phyloP scores from a whole-genome alignment of 1,284 basidiomycete genomes.

The Gomphus bonarii region DNA sequence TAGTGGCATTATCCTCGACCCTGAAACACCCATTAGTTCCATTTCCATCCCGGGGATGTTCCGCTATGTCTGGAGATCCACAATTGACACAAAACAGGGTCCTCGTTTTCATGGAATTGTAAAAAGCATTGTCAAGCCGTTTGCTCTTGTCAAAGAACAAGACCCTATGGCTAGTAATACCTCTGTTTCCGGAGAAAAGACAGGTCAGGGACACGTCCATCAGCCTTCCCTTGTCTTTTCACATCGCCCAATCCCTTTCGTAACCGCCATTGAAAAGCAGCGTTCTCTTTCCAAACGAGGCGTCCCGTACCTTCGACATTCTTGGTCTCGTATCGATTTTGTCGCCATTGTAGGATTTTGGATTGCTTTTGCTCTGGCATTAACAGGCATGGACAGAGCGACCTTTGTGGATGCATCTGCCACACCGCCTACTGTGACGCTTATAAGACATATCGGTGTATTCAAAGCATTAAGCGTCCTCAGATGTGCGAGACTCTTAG shows the following conservation, averaged over 20 bases:
- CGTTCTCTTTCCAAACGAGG: constrained; percentile 41
- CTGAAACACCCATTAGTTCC: constrained; percentile 54
- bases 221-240: constrained; percentile 4
- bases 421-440: background rate
- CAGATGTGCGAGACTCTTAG: constrained; percentile 73
- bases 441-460: constrained; percentile 63
- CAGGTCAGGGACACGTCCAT: background rate
- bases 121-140: constrained; percentile 9
- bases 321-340: constrained; percentile 89
- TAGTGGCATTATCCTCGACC: constrained; percentile 86
- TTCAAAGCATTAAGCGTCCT: constrained; percentile 89
- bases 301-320: constrained; percentile 84
- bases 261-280: constrained; percentile 47
- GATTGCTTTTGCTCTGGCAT: constrained; percentile 67
- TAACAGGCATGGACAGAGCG: constrained; percentile 52
- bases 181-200: background rate
- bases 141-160: constrained; percentile 7
- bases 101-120: constrained; percentile 9
- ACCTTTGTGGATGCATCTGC: constrained; percentile 19
- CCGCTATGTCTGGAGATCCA: constrained; percentile 2
- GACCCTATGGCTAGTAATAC: background rate
- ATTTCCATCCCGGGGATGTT: constrained; percentile 19
- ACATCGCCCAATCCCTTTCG: constrained; percentile 46
- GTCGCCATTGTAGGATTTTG: constrained; percentile 79
- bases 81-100: background rate